Percentiles rank a stretch among this genome's conserved stretches.
These are phyloP conservation scores for Spencermartinsiella ligniputridi DNA, from an alignment of 1,139 yeast species.

Conservation along the genomic window DNA sequence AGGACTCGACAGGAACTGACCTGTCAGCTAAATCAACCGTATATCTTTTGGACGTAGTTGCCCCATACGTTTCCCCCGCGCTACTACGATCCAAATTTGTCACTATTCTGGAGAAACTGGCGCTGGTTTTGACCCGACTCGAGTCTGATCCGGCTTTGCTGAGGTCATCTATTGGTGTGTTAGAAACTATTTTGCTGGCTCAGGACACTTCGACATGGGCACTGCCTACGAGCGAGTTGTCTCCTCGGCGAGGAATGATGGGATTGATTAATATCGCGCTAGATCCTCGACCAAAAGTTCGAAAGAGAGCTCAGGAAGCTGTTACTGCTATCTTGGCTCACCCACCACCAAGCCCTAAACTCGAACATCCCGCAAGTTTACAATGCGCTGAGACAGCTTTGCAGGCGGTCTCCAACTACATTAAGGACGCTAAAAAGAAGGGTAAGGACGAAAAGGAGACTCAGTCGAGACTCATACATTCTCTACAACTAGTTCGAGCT, in stretches of 20 bases:
- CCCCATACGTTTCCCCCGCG: conserved; percentile 68
- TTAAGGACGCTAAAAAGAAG: conserved; percentile 32
- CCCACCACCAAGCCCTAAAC: conserved; percentile 80
- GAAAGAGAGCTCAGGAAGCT: conserved; percentile 93
- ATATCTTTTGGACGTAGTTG: conserved; percentile 74
- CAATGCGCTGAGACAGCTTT: conserved; percentile 68
- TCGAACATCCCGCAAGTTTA: conserved; percentile 70
- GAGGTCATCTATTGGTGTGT: conserved; percentile 78
- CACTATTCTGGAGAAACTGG: conserved; percentile 72
- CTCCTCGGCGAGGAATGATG: conserved; percentile 77
- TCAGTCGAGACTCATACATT: conserved; percentile 54
- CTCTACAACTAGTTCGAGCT: conserved; percentile 65
- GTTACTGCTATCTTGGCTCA: conserved; percentile 54
- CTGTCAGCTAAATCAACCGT: conserved; percentile 47
- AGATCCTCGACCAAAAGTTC: conserved; percentile 91
- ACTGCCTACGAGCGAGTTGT: conserved; percentile 43
- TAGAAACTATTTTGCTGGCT: conserved; percentile 72
- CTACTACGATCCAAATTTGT: conserved; percentile 69
- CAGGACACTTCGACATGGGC: conserved; percentile 82
- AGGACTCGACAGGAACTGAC: conserved; percentile 56
- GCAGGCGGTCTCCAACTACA: conserved; percentile 44
- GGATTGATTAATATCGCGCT: conserved; percentile 76
- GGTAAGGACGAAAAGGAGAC: conserved; percentile 19
- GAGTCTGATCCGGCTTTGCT: conserved; percentile 80
- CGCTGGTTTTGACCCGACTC: conserved; percentile 69